phyloP scores from a whole-genome alignment of 2,329 filamentous ascomycete species.

The Colletotrichum orchidophilum region DNA sequence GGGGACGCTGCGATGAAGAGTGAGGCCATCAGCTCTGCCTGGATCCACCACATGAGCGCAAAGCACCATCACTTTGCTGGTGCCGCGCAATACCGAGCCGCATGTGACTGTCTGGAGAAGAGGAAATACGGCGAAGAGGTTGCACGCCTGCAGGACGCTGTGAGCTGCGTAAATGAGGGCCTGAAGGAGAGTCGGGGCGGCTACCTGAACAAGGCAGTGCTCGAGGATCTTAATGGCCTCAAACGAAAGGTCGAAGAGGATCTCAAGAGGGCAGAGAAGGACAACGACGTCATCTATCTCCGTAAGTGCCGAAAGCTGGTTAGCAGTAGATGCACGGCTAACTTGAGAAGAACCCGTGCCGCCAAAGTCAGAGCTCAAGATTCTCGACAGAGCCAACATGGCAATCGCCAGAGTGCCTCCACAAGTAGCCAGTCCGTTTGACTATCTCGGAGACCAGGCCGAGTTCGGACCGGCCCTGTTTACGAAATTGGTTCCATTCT shows the following conservation, averaged over 20 bases:
- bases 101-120: slow-evolving; percentile 92
- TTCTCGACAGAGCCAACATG: slow-evolving; percentile 90
- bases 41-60: slow-evolving; percentile 97
- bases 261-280: slow-evolving; percentile 90
- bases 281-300: slow-evolving; percentile 96
- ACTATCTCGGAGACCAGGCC: slow-evolving; percentile 80
- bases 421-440: slow-evolving; percentile 82
- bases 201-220: slow-evolving; percentile 83
- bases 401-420: slow-evolving; percentile 81
- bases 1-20: slow-evolving; percentile 89
- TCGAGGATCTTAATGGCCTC: slow-evolving; percentile 83
- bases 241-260: slow-evolving; percentile 88
- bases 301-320: slow-evolving; percentile 55
- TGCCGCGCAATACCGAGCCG: slow-evolving; percentile 91
- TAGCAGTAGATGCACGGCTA: slow-evolving; percentile 36
- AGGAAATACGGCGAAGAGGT: slow-evolving; percentile 95
- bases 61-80: slow-evolving; percentile 98
- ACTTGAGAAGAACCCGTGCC: slow-evolving; percentile 74
- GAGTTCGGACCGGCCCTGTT: slow-evolving; percentile 89
- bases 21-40: slow-evolving; percentile 88
- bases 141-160: slow-evolving; percentile 82
- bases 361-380: slow-evolving; percentile 86
- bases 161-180: slow-evolving; percentile 85
- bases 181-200: slow-evolving; percentile 79
- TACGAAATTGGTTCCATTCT: slow-evolving; percentile 91